Conservation (phyloP, 352 stramenopile genomes). For the Saprolegnia diclina region DNA sequence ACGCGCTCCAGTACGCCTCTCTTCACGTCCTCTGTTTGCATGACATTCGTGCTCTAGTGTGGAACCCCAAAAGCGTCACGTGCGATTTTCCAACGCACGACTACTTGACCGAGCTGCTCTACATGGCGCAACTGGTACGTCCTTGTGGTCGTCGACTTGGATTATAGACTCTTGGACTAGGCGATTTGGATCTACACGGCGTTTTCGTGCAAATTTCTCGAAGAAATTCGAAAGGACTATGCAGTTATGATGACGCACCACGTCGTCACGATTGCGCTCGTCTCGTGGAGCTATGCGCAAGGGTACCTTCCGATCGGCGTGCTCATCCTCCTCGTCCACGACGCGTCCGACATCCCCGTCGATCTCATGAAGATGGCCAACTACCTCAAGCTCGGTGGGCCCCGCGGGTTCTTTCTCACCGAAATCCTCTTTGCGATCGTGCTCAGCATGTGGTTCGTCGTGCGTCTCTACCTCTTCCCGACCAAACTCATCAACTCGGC, state of each 20-base stretch:
- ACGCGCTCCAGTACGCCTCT: constrained; percentile 55
- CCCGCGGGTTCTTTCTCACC: constrained; percentile 54
- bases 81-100: constrained; percentile 75
- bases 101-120: constrained; percentile 74
- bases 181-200: constrained; percentile 86
- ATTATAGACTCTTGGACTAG: constrained; percentile 30
- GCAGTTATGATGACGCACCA: constrained; percentile 88
- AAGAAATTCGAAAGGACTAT: constrained; percentile 85
- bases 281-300: constrained; percentile 75
- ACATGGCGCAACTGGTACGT: constrained; percentile 73
- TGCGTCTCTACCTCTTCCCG: constrained; percentile 80
- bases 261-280: constrained; percentile 79
- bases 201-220: constrained; percentile 84
- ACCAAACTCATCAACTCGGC: constrained; percentile 72
- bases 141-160: background rate
- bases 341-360: constrained; percentile 77
- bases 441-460: constrained; percentile 69
- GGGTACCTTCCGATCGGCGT: constrained; percentile 76
- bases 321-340: constrained; percentile 79
- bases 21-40: background rate
- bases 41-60: constrained; percentile 41
- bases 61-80: constrained; percentile 63
- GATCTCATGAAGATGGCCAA: constrained; percentile 87
- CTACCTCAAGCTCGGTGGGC: constrained; percentile 80
- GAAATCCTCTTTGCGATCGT: constrained; percentile 65